Evolutionary conservation across 106 monocot genomes (phyloP).

Genomic region (Dioscorea dumetorum): DNA sequence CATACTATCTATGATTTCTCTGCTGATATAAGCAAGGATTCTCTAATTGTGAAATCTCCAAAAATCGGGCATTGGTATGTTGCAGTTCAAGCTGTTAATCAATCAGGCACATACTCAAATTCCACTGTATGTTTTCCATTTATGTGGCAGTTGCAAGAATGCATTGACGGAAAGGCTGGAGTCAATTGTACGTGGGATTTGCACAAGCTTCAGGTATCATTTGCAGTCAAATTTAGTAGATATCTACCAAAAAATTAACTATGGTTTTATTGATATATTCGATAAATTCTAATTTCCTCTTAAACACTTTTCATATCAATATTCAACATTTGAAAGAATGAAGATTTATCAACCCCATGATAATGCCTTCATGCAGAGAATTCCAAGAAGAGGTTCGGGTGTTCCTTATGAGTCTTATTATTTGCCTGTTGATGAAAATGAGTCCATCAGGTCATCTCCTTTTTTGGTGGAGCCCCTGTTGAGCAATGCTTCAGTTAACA

Average conservation of each 20-base stretch:
- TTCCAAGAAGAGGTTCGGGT: slow-evolving; percentile 27
- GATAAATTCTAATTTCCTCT: too few relatives aligned
- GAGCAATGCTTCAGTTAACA: slow-evolving; percentile 41
- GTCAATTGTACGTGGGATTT: slow-evolving; percentile 62
- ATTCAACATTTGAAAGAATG: too few relatives aligned
- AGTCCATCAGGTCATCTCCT: slow-evolving; percentile 4
- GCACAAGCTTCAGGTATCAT: slow-evolving; percentile 55
- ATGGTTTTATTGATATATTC: too few relatives aligned
- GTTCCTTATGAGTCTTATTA: slow-evolving; percentile 70
- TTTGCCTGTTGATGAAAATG: slow-evolving; percentile 35
- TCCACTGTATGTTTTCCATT: slow-evolving; percentile 58
- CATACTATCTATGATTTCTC: slow-evolving; percentile 56
- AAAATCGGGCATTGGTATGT: slow-evolving; percentile 75
- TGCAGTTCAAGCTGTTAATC: slow-evolving; percentile 49
- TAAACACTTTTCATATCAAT: too few relatives aligned
- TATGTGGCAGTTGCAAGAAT: slow-evolving; percentile 57
- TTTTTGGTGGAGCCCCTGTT: slow-evolving; percentile 50
- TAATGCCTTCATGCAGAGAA: slow-evolving; percentile 44
- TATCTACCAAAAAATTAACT: too few relatives aligned
- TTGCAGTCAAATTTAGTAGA: too few relatives aligned
- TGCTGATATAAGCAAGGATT: slow-evolving; percentile 42
- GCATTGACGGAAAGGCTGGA: slow-evolving; percentile 61
- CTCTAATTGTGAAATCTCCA: slow-evolving; percentile 54
- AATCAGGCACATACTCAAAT: slow-evolving; percentile 22
- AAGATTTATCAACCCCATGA: slow-evolving; percentile 1